Evolutionary conservation across 208 protist species (phyloP).

Genomic region (Tritrichomonas musculus): DNA sequence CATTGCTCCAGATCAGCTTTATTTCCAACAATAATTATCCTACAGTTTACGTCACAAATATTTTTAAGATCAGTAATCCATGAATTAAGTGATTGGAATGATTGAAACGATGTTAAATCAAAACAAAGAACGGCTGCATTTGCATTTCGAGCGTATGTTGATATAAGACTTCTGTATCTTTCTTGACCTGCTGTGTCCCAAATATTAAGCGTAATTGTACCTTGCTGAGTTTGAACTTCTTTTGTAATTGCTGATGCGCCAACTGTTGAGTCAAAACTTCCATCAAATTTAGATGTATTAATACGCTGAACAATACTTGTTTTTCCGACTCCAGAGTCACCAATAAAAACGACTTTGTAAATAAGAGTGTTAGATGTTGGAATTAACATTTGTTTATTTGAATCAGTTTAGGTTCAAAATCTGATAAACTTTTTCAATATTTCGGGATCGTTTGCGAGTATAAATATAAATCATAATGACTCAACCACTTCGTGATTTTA

Average conservation of each 20-base stretch:
- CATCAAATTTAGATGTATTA: not conserved
- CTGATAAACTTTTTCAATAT: no score
- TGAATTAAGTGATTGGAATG: not conserved
- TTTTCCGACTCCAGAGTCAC: not conserved
- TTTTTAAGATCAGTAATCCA: not conserved
- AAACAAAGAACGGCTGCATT: not conserved
- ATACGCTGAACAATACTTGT: not conserved
- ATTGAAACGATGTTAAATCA: not conserved
- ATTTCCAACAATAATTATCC: not conserved
- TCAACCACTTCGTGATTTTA: not conserved
- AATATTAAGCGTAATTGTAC: not conserved
- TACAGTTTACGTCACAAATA: not conserved
- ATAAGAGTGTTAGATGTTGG: no score
- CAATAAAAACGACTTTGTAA: not conserved
- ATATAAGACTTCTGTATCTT: not conserved
- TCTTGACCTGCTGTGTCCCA: conserved; percentile 25
- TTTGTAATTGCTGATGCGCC: not conserved
- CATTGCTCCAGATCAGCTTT: not conserved
- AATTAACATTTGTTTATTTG: no score
- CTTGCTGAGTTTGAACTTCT: not conserved
- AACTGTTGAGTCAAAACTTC: not conserved
- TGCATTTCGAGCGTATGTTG: not conserved
- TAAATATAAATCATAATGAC: no score
- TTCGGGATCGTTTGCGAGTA: no score
- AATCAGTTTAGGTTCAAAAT: no score